phyloP scores from a whole-genome alignment of 2,329 filamentous ascomycete species.

The Colletotrichum siamense region DNA sequence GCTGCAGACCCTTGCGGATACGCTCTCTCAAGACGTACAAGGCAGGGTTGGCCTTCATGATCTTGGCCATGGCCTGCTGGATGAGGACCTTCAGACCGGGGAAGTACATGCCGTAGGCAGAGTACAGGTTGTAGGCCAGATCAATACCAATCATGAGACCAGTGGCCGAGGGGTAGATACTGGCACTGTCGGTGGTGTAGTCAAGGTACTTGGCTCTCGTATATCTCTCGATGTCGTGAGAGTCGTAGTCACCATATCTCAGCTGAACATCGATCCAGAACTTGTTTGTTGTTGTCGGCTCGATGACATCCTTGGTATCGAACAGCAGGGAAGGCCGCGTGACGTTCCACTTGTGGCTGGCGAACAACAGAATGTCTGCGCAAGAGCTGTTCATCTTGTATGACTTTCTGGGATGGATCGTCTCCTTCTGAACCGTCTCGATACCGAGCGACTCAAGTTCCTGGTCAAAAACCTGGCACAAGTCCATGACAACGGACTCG shows the following conservation, averaged over 20 bases:
- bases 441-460: slow-evolving; percentile 95
- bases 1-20: slow-evolving; percentile 96
- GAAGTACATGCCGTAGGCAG: slow-evolving; percentile 98
- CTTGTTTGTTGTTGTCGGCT: slow-evolving; percentile 94
- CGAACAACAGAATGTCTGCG: slow-evolving; percentile 95
- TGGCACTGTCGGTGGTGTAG: slow-evolving; percentile 98
- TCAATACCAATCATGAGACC: slow-evolving; percentile 98
- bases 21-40: slow-evolving; percentile 95
- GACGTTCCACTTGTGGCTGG: slow-evolving; percentile 98
- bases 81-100: slow-evolving; percentile 93
- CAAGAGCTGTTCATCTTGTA: slow-evolving; percentile 99
- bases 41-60: slow-evolving; percentile 99
- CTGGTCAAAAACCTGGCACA: slow-evolving; percentile 98
- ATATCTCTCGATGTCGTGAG: slow-evolving; percentile 97
- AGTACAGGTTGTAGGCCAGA: slow-evolving; percentile 97
- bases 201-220: slow-evolving; percentile 97
- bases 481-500: slow-evolving; percentile 97
- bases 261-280: slow-evolving; percentile 99
- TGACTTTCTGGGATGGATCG: slow-evolving; percentile 97
- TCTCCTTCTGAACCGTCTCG: slow-evolving; percentile 98
- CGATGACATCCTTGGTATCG: slow-evolving; percentile 95
- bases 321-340: slow-evolving; percentile 91
- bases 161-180: slow-evolving; percentile 96
- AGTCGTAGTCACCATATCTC: slow-evolving; percentile 97
- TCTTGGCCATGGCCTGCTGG: slow-evolving; percentile 98